Evolutionary conservation across 2,329 filamentous ascomycete genomes (phyloP).

Genomic region (Ophiocordyceps camponoti-floridani): DNA sequence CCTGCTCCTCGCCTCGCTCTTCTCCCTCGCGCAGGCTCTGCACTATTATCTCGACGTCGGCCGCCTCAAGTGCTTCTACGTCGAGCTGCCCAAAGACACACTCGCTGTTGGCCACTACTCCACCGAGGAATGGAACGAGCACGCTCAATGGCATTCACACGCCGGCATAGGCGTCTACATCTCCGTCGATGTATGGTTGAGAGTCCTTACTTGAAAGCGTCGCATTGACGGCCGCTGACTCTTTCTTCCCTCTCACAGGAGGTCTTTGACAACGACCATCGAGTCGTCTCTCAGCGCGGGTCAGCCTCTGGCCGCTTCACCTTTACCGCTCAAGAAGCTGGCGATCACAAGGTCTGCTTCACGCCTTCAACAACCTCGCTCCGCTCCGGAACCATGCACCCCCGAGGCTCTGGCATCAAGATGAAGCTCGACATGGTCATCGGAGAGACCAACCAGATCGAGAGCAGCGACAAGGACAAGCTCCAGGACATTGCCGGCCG

Average conservation of each 20-base stretch:
- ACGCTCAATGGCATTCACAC: slow-evolving; percentile 51
- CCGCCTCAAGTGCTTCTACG: slow-evolving; percentile 87
- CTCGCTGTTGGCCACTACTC: slow-evolving; percentile 86
- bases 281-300: slow-evolving; percentile 77
- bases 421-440: slow-evolving; percentile 82
- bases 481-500: slow-evolving; percentile 77
- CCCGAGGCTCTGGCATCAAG: slow-evolving; percentile 59
- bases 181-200: slow-evolving; percentile 55
- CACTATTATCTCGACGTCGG: slow-evolving; percentile 91
- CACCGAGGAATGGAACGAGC: slow-evolving; percentile 67
- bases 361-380: slow-evolving; percentile 60
- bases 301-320: slow-evolving; percentile 68
- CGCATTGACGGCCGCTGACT: slow-evolving; percentile 1
- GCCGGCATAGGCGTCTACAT: slow-evolving; percentile 70
- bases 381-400: slow-evolving; percentile 40
- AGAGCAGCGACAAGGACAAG: slow-evolving; percentile 86
- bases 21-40: slow-evolving; percentile 54
- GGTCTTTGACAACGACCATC: slow-evolving; percentile 94
- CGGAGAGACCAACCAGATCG: slow-evolving; percentile 84
- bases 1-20: slow-evolving; percentile 48
- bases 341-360: slow-evolving; percentile 93
- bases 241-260: slow-evolving; percentile 32
- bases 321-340: slow-evolving; percentile 86
- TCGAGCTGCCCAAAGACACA: slow-evolving; percentile 94
- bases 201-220: neutral